Base-by-base conservation (phyloP, 768 basidiomycete species). In the Mycena amicta region DNA sequence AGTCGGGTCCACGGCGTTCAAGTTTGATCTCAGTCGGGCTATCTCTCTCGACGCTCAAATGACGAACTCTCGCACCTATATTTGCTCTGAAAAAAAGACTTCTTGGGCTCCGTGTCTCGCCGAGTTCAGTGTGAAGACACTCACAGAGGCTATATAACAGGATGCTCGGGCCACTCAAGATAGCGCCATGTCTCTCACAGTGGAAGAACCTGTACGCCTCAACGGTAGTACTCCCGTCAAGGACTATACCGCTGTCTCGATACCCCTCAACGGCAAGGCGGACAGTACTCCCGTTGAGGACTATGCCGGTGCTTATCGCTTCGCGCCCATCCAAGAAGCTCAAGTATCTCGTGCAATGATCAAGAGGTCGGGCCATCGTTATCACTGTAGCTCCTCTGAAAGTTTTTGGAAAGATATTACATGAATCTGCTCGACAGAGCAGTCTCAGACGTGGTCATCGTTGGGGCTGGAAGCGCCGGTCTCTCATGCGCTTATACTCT, bases 381-480 rank as follows among this genome's bases (percentile, higher is more conserved):
- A 23, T 23, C 8, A 16, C 43, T 15, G 8, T 23, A 13, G 12
- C 15, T 15, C 43, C 22, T n/a, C 22, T 8, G 18, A 37, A 18
- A 6, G 39, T 25, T 28, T 25, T 11, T 13, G 33, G 29, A 45
- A 65, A 89, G 89, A 56, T 90, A 91, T 79, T 89, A 87, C 70
- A 80, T 81, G 65, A 82, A 76, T 65, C 85, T 90, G 84, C 86
- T 89, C 71, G 85, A 90, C 50, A 79, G 88, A 39, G 83, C 80
- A n/a, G 73, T 92, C 20, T 90, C 88, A 25, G 90, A 92, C 66
- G 83, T 92, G 5, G 87, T 90, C 30, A 87, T 92, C 65, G 79
- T 92, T 62, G 90, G 90, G 5, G 88, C 86, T 4, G 89, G 89
- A 37, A 85, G 83, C 60, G 80, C 80, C 22, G 89, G 89, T 22